These are phyloP conservation scores for Fusarium sambucinum DNA, from an alignment of 2,329 filamentous ascomycete genomes.

Conservation along the genomic window DNA sequence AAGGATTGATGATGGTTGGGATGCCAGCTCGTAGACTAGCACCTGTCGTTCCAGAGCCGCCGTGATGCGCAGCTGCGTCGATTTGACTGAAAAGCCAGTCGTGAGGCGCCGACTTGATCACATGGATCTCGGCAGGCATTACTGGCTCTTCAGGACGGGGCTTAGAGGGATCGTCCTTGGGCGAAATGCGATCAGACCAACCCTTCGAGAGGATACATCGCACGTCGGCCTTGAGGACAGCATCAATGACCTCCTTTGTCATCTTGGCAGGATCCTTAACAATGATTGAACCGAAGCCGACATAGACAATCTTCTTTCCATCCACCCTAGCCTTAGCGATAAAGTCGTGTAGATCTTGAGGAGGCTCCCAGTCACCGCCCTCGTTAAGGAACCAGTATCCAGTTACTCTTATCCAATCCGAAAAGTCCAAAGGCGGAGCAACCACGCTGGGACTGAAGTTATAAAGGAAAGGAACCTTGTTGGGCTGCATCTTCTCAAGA, in stretches of 20 bases:
- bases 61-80: constrained; percentile 94
- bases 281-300: constrained; percentile 96
- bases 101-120: constrained; percentile 91
- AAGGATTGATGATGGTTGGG: constrained; percentile 94
- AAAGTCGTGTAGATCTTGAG: constrained; percentile 80
- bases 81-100: constrained; percentile 97
- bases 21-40: constrained; percentile 91
- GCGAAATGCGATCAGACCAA: constrained; percentile 85
- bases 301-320: constrained; percentile 92
- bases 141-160: constrained; percentile 72
- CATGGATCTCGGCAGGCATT: constrained; percentile 82
- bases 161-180: constrained; percentile 58
- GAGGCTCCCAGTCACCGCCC: constrained; percentile 74
- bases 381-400: constrained; percentile 99
- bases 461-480: constrained; percentile 98
- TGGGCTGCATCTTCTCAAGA: constrained; percentile 91
- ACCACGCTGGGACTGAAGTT: constrained; percentile 97
- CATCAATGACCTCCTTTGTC: constrained; percentile 92
- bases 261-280: constrained; percentile 89
- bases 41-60: constrained; percentile 93
- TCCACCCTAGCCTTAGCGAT: constrained; percentile 86
- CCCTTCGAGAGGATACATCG: constrained; percentile 96
- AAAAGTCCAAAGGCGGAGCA: constrained; percentile 93
- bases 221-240: constrained; percentile 90
- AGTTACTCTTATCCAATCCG: constrained; percentile 96